Evolutionary conservation across 805 yeast genomes (phyloP).

Genomic region (Spathaspora girioi): DNA sequence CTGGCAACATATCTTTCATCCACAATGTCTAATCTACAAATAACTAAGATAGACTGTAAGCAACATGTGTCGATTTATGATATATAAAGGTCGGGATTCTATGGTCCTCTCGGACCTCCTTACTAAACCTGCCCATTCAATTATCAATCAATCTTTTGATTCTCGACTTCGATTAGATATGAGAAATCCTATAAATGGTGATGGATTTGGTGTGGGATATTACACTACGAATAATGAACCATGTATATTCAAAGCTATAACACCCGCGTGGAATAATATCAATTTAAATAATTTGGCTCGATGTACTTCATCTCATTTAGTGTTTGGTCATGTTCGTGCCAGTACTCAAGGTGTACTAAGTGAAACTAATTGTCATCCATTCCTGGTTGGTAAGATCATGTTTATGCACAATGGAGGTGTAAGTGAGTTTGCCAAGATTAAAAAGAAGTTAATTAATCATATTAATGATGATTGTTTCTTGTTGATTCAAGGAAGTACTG

Average conservation of each 20-base stretch:
- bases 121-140: conserved; percentile 95
- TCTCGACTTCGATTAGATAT: conserved; percentile 82
- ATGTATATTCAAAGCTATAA: conserved; percentile 89
- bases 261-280: conserved; percentile 97
- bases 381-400: conserved; percentile 79
- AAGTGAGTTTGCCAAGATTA: conserved; percentile 67
- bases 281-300: conserved; percentile 82
- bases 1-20: neutral
- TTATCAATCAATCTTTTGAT: conserved; percentile 94
- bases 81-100: conserved; percentile 87
- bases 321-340: conserved; percentile 95
- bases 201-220: conserved; percentile 97
- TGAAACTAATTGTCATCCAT: conserved; percentile 97
- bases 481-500: conserved; percentile 88
- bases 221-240: conserved; percentile 66
- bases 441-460: conserved; percentile 67
- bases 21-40: neutral
- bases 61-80: conserved; percentile 86
- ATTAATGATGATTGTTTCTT: conserved; percentile 78
- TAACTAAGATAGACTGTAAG: neutral
- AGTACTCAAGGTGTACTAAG: conserved; percentile 91
- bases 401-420: conserved; percentile 98
- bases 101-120: conserved; percentile 80
- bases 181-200: conserved; percentile 93
- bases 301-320: conserved; percentile 78